Base-by-base conservation (phyloP, 2,329 filamentous ascomycete genomes). In the Raffaelea ambrosiae region DNA sequence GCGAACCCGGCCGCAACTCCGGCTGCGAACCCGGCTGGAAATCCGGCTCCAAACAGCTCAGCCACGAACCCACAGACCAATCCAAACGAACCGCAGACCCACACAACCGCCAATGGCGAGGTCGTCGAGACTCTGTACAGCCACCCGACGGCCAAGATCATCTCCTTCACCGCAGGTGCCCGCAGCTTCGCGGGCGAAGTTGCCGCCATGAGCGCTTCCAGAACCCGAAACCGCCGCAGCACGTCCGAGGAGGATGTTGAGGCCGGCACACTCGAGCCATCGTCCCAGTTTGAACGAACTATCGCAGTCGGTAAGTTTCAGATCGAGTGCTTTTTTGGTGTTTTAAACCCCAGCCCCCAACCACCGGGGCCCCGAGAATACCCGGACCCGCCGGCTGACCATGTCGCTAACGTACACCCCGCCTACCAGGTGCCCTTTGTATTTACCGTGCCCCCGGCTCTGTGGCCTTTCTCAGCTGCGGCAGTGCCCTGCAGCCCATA, bases 401-500 rank as follows among this genome's bases (percentile, higher is more conserved):
- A 13, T 13, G 26, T 29, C 13, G 26, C 26, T 29, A 29, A 29
- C 13, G 26, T 29, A 7, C 7, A 13, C 7, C 26, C 7, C 13
- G 19, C 19, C 19, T 16, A 40, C 42, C 49, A 79, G 89, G 88
- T 2, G 77, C 82, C 1, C 76, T 96, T 51, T 79, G 84, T 53
- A 88, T 96, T 53, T 95, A 96, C 62, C 83, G 86, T 58, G 85
- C 93, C 31, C 86, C 86, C 8, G 86, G 88, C 19, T 88, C 88
- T 10, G 87, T 93, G 16, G 86, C 88, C 13, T 96, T 95, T 59
- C 73, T 96, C 10, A 91, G 86, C 64, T 95, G 88, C 54, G 87
- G 87, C 51, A 81, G 80, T 48, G 83, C 90, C 16, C 74, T 95
- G 18, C 87, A 93, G 58, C 86, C 90, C 11, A 93, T 96, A 53